These are phyloP conservation scores for Didymella glomerata DNA, from an alignment of 2,329 filamentous ascomycete species.

Conservation along the genomic window DNA sequence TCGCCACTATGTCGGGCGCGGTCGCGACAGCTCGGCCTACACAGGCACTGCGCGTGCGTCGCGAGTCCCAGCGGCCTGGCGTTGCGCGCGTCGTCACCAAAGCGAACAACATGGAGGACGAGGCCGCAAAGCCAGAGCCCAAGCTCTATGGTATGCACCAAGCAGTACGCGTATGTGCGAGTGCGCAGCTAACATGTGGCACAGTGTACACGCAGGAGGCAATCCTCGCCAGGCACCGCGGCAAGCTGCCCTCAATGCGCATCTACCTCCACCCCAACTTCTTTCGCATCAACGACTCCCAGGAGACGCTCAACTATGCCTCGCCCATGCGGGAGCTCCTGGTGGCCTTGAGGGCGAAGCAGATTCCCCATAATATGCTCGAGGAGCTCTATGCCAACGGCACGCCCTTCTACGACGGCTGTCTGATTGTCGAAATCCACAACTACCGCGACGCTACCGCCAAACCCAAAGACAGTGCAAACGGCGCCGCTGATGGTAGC, in stretches of 20 bases:
- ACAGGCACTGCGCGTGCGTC: conserved; percentile 55
- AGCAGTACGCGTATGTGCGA: background rate
- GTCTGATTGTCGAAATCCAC: conserved; percentile 92
- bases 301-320: conserved; percentile 89
- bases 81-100: conserved; percentile 41
- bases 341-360: conserved; percentile 77
- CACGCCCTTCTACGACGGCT: conserved; percentile 87
- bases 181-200: conserved; percentile 20
- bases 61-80: conserved; percentile 54
- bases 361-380: conserved; percentile 88
- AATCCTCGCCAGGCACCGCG: conserved; percentile 82
- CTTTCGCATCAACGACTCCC: conserved; percentile 85
- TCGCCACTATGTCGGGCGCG: conserved; percentile 44
- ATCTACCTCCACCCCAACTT: conserved; percentile 85
- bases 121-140: conserved; percentile 39
- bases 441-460: conserved; percentile 77
- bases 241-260: conserved; percentile 79
- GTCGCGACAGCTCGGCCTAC: conserved; percentile 46
- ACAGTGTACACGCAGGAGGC: conserved; percentile 77
- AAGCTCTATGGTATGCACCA: conserved; percentile 44
- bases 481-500: conserved; percentile 61
- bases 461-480: conserved; percentile 62
- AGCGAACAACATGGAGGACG: conserved; percentile 41
- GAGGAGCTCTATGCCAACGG: conserved; percentile 75
- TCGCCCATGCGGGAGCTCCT: conserved; percentile 87